Evolutionary conservation across 2,329 filamentous ascomycete species (phyloP).

Genomic region (Didymella pinodella): DNA sequence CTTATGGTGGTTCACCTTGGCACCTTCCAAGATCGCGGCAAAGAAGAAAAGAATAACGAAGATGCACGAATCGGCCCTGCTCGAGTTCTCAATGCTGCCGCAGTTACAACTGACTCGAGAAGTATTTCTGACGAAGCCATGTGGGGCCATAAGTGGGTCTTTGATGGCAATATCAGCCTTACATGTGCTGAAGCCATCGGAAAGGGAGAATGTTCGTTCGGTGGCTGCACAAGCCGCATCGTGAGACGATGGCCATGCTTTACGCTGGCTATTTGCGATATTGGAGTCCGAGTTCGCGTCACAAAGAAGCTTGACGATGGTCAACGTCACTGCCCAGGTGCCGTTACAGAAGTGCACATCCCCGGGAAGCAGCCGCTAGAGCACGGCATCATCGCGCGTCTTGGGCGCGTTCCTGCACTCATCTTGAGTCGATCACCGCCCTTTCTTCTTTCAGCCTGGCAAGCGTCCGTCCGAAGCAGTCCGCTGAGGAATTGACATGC

Average conservation of each 20-base stretch:
- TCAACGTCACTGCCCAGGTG: constrained; percentile 11
- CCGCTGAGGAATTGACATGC: constrained; percentile 24
- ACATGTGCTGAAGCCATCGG: constrained; percentile 7
- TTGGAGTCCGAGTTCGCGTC: background rate
- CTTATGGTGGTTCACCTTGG: background rate
- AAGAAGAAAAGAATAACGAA: background rate
- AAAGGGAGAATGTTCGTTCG: background rate
- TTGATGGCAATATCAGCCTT: constrained; percentile 20
- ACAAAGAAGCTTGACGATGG: background rate
- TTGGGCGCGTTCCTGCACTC: constrained; percentile 5
- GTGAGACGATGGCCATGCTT: constrained; percentile 2
- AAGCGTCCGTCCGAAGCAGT: constrained; percentile 25
- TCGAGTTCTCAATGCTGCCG: background rate
- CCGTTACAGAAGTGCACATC: constrained; percentile 3
- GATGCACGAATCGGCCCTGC: constrained; percentile 8
- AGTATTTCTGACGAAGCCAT: constrained; percentile 16
- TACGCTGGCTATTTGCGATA: background rate
- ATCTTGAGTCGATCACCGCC: constrained; percentile 14
- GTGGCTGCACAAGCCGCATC: constrained; percentile 3
- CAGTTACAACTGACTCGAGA: constrained; percentile 8
- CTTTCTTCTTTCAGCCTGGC: constrained; percentile 8
- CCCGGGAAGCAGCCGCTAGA: constrained; percentile 12
- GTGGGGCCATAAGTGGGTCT: constrained; percentile 5
- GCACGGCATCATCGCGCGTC: constrained; percentile 7
- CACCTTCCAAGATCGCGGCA: background rate